Evolutionary conservation across 352 stramenopile genomes (phyloP), one percentile per base, ranked within the genome.

Genomic region (Globisporangium emineosum): DNA sequence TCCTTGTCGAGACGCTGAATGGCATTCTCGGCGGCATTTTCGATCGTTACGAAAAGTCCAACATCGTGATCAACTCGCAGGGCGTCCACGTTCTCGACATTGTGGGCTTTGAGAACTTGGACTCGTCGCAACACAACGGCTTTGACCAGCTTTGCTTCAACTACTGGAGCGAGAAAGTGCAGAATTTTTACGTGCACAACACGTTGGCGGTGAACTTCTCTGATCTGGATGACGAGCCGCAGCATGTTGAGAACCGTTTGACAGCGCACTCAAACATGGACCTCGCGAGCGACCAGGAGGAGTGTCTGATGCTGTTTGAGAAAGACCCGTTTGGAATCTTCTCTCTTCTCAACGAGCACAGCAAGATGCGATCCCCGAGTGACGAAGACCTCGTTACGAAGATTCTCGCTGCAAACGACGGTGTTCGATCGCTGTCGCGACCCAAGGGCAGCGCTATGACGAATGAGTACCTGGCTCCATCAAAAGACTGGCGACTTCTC

Each of bases 161-260:
- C 52, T 94, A 94, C 64, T 94, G 86, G 86, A 89, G 82, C 60
- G 83, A 94, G 64, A 94, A 93, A 47, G 79, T 90, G 21, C 81
- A 89, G 62, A 79, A 79, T 42, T 91, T 92, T 56, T 94, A 89
- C 67, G 73, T 93, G 32, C 79, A 90, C 68, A 88, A 89, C 62
- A 92, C 81, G 9, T 56, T 90, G 19, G 75, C 81, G 3, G 81
- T 85, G 13, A 88, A 86, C 53, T 81, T 88, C 8, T 68, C 70
- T 0, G 79, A 88, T 23, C 45, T 89, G 52, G 79, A 83, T 32
- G 71, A 81, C 40, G 78, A 91, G n/a, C 76, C 82, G 19, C 75
- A 88, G 51, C 78, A 89, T 62, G 68, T 91, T 2, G 79, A 88
- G 59, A 82, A 83, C 45, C 76, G 78, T 0, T 45, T 91, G 60